Conservation (phyloP, 768 basidiomycete species). For the Boletus insuetus region DNA sequence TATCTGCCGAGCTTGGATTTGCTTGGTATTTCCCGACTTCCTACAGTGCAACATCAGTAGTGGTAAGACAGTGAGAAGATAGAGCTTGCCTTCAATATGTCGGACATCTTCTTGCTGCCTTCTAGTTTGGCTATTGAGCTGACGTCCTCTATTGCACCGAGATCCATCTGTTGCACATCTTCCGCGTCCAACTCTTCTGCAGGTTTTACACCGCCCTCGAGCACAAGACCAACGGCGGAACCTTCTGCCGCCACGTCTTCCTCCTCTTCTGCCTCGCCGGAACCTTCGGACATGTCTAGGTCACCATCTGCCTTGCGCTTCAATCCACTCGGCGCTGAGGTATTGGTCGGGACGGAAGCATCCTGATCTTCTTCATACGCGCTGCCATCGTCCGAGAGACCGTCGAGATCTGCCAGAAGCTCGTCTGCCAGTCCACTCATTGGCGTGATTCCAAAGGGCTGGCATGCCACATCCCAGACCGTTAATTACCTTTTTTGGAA, state of each 20-base stretch:
- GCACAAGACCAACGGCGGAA: constrained; percentile 57
- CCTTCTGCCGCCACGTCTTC: constrained; percentile 37
- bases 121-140: constrained; percentile 85
- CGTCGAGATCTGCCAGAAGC: constrained; percentile 89
- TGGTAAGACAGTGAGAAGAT: not conserved
- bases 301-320: constrained; percentile 65
- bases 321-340: constrained; percentile 30
- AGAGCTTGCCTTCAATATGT: constrained; percentile 69
- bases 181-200: constrained; percentile 96
- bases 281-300: constrained; percentile 57
- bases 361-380: constrained; percentile 44
- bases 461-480: not conserved
- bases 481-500: constrained; percentile 11
- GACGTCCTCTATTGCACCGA: constrained; percentile 82
- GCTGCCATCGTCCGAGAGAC: constrained; percentile 66
- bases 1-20: constrained; percentile 75
- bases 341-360: constrained; percentile 19
- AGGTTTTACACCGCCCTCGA: constrained; percentile 85
- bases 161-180: constrained; percentile 93
- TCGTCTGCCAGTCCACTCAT: constrained; percentile 91
- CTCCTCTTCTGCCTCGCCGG: constrained; percentile 41
- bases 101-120: constrained; percentile 82
- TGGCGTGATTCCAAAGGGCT: constrained; percentile 1
- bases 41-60: constrained; percentile 38
- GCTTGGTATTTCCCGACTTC: constrained; percentile 86